Percentiles rank a stretch among this genome's conserved stretches.
Evolutionary conservation across 2,329 filamentous ascomycete species (phyloP).

Genomic region (Trichoderma harzianum): DNA sequence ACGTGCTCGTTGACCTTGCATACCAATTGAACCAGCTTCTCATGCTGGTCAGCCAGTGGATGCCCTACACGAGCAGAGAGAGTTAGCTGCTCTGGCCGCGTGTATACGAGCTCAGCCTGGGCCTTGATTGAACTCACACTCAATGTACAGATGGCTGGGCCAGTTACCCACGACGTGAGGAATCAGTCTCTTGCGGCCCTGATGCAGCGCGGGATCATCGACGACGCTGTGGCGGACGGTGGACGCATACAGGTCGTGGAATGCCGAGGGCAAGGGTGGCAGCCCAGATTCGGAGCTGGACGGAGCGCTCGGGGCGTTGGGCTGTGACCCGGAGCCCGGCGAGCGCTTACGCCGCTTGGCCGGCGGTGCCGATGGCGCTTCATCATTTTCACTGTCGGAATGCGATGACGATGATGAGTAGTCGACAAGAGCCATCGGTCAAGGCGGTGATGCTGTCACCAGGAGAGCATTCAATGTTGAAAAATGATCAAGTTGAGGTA

Average conservation of each 20-base stretch:
- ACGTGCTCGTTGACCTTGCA: slow-evolving; percentile 34
- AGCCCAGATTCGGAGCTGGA: slow-evolving; percentile 35
- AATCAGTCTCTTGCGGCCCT: slow-evolving; percentile 74
- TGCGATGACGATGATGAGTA: slow-evolving; percentile 45
- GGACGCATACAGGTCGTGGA: slow-evolving; percentile 87
- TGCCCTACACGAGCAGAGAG: slow-evolving; percentile 44
- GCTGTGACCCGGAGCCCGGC: slow-evolving; percentile 1
- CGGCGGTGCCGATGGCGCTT: slow-evolving; percentile 30
- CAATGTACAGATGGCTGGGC: slow-evolving; percentile 88
- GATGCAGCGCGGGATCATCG: slow-evolving; percentile 83
- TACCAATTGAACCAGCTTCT: slow-evolving; percentile 44
- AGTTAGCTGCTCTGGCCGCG: not conserved
- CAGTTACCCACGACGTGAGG: slow-evolving; percentile 88
- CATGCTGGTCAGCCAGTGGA: slow-evolving; percentile 47
- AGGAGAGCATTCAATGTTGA: not conserved
- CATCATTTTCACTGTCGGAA: slow-evolving; percentile 25
- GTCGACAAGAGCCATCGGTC: slow-evolving; percentile 59
- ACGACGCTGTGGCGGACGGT: slow-evolving; percentile 71
- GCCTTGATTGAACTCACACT: slow-evolving; percentile 59
- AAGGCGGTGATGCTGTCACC: not conserved
- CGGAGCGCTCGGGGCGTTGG: not conserved
- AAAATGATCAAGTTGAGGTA: not conserved
- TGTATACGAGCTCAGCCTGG: too few relatives aligned
- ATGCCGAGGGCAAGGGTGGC: slow-evolving; percentile 73
- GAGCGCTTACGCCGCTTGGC: slow-evolving; percentile 36